Base-by-base conservation (phyloP, 257 asterid genomes). In the Solanum pinnatisectum region DNA sequence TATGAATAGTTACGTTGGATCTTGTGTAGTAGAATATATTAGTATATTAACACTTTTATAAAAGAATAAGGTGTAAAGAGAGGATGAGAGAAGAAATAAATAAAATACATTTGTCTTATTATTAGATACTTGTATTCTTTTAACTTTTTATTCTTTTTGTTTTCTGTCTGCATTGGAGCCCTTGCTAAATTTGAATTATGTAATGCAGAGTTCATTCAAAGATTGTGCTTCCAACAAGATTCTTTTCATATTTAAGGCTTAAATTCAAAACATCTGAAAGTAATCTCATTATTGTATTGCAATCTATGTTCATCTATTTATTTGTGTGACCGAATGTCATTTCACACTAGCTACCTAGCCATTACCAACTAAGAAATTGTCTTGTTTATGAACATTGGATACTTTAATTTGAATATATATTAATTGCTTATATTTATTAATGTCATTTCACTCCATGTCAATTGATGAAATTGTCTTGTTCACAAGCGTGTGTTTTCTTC, bases 121-220 rank as follows among this genome's bases (percentile, higher is more conserved):
- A 81, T 16, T 44, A 16, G 30, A 81, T 44, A 44, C 6, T 44
- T 79, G 14, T 16, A 27, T 15, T 49, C 22, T 5, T 49, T 33
- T 32, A 33, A 15, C 52, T 12, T 44, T 44, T 15, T 49, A 42
- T 42, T 42, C 52, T 15, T 15, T 49, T 49, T 2, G 1, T 15
- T 49, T 49, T 16, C 3, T 6, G 6, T 5, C 22, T 3, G 1
- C 0, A 49, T 5, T 2, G 5, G 1, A 2, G 3, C 2, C 0
- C 1, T 15, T 49, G 2, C 1, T 15, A 49, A 49, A 5, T 49
- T 15, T 49, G 1, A 16, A 15, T 5, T 6, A 0, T 0, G 9
- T 15, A 16, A 0, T 0, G 3, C 3, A 5, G 0, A 15, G 23
- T 9, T 49, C 0, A 49, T 49, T 49, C 0, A 0, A 16, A 0